Base-by-base conservation (phyloP, 371 early-diverging fungal genomes). In the Thermomucor indicae-seudaticae region DNA sequence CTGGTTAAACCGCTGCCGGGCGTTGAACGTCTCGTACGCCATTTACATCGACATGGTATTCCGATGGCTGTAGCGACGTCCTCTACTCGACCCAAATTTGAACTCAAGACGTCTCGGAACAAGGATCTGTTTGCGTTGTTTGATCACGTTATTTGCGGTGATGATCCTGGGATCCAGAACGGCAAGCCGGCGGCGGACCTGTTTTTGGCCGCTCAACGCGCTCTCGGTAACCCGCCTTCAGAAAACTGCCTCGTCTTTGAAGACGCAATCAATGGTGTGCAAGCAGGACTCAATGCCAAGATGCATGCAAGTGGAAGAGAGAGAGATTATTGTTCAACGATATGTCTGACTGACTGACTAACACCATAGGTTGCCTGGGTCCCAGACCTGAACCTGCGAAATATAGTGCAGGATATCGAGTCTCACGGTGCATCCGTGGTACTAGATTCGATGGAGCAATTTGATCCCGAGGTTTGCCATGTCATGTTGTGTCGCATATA, bases 171-270 rank as follows among this genome's bases (percentile, higher is more conserved):
- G 3, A 81, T 95, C 35, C 62, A 70, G 48, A 58, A 75, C 44
- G 91, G 92, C 16, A 96, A 96, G 65, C 97, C 97, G 4, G 73
- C 86, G 11, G 96, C 97, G 0, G 97, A 96, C 61, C 72, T 94
- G 16, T 96, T 95, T 64, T 72, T 86, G 25, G 85, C 79, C 6
- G 96, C 92, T 14, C 66, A 69, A 52, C 43, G 65, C 23, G 61
- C 70, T 43, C 48, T 80, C 16, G 79, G 76, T 32, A 62, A 65
- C 45, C 73, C 79, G 2, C 60, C 72, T 50, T 64, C 80, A 1
- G 72, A 71, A 5, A 74, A 78, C 22, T 93, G 93, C 62, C 71
- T 96, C 19, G 95, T 95, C 12, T 95, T 96, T 82, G 97, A 96
- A 63, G 96, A 96, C 57, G 85, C 95, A 5, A 65, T 78, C 2